phyloP scores from a whole-genome alignment of 1,284 basidiomycete species.

The Lentinula novae-zelandiae region DNA sequence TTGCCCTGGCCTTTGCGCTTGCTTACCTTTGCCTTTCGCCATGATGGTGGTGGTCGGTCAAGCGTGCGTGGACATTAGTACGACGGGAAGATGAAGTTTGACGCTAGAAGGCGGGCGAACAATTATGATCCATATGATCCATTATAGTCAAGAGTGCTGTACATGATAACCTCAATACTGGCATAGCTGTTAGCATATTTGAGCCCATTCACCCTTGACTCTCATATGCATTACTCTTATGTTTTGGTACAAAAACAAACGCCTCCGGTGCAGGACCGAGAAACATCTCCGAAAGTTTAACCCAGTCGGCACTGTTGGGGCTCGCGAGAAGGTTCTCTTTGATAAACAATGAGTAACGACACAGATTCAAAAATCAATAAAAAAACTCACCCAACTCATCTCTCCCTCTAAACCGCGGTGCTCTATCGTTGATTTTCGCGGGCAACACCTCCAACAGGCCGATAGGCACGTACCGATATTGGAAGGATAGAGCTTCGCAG shows the following conservation, averaged over 20 bases:
- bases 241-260: constrained; percentile 48
- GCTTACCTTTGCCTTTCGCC: not conserved
- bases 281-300: constrained; percentile 93
- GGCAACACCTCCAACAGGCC: constrained; percentile 89
- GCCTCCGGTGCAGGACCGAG: constrained; percentile 48
- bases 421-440: constrained; percentile 83
- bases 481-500: constrained; percentile 93
- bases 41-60: not conserved
- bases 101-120: not conserved
- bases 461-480: constrained; percentile 92
- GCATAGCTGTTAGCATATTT: too few relatives aligned
- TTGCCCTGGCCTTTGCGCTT: not conserved
- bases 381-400: constrained; percentile 68
- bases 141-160: too few relatives aligned
- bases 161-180: too few relatives aligned
- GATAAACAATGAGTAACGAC: not conserved
- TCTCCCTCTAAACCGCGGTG: constrained; percentile 82
- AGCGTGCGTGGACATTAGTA: not conserved
- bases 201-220: constrained; percentile 32
- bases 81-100: not conserved
- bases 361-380: not conserved
- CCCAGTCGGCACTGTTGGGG: constrained; percentile 86
- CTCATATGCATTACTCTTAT: constrained; percentile 49
- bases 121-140: too few relatives aligned
- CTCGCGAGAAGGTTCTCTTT: constrained; percentile 84